These are phyloP conservation scores for Vaucheria bursata DNA, from an alignment of 352 stramenopile genomes.

Conservation along the genomic window DNA sequence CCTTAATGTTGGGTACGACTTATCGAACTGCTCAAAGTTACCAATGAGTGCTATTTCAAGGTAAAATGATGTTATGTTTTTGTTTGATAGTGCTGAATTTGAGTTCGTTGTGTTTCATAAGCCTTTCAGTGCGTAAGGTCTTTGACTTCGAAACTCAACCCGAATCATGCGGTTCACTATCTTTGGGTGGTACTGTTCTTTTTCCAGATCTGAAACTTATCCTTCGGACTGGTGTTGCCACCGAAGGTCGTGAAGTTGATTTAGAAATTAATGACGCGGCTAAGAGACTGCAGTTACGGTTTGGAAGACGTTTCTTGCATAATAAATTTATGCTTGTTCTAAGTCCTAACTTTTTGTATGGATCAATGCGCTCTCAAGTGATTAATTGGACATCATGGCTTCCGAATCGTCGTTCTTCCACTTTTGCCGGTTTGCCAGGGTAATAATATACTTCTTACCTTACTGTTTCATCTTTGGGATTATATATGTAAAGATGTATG, in stretches of 20 bases:
- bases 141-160: neutral
- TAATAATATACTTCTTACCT: too few species aligned
- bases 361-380: neutral
- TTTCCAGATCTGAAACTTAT: neutral
- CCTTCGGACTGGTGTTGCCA: neutral
- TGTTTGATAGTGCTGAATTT: neutral
- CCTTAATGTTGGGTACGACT: neutral
- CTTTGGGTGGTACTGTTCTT: neutral
- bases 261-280: conserved; percentile 5
- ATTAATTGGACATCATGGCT: neutral
- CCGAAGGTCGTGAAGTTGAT: neutral
- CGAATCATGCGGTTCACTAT: neutral
- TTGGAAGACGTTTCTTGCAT: neutral
- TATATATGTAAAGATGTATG: neutral
- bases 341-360: neutral
- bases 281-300: neutral
- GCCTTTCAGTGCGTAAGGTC: neutral
- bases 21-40: neutral
- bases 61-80: neutral
- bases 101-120: neutral
- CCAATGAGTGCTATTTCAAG: neutral
- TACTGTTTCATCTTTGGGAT: neutral
- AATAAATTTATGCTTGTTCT: neutral
- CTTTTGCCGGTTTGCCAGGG: neutral
- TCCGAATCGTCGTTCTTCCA: neutral